phyloP scores from a whole-genome alignment of 2,329 filamentous ascomycete genomes.

The Fusarium pseudonygamai region DNA sequence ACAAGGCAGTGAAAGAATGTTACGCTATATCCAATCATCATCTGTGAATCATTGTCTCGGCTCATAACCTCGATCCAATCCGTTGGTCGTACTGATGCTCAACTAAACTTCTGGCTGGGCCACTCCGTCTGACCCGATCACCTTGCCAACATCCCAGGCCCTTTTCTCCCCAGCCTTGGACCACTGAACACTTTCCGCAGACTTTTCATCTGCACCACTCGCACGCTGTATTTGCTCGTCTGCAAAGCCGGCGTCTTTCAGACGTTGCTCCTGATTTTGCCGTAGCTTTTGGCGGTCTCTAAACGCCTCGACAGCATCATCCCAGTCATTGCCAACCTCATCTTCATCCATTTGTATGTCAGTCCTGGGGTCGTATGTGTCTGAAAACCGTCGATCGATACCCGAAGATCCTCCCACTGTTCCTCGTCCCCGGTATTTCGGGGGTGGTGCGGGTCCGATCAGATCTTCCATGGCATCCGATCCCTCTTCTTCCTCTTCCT shows the following conservation, averaged over 20 bases:
- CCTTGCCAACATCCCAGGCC: conserved; percentile 69
- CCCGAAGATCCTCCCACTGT: conserved; percentile 67
- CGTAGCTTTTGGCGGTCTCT: conserved; percentile 84
- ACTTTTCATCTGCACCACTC: conserved; percentile 69
- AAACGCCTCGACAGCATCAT: conserved; percentile 79
- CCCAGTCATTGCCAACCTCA: conserved; percentile 74
- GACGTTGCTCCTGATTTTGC: conserved; percentile 76
- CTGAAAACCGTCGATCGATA: conserved; percentile 84
- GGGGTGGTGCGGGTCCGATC: conserved; percentile 76
- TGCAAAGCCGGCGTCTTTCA: conserved; percentile 81
- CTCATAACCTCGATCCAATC: conserved; percentile 9
- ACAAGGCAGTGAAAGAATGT: conserved; percentile 1
- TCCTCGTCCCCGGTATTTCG: conserved; percentile 72
- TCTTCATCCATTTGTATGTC: conserved; percentile 62
- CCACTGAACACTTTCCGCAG: conserved; percentile 76
- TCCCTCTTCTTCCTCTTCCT: conserved; percentile 30
- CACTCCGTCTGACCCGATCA: conserved; percentile 23
- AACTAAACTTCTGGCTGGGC: conserved; percentile 16
- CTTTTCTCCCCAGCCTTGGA: conserved; percentile 71
- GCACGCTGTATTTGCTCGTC: conserved; percentile 71
- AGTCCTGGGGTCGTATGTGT: conserved; percentile 66
- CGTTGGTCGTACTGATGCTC: not conserved
- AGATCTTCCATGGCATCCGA: conserved; percentile 81
- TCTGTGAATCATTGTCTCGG: conserved; percentile 10
- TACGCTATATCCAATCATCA: conserved; percentile 26